phyloP scores from a whole-genome alignment of 192 early-diverging fungal species.

The Backusella circina region DNA sequence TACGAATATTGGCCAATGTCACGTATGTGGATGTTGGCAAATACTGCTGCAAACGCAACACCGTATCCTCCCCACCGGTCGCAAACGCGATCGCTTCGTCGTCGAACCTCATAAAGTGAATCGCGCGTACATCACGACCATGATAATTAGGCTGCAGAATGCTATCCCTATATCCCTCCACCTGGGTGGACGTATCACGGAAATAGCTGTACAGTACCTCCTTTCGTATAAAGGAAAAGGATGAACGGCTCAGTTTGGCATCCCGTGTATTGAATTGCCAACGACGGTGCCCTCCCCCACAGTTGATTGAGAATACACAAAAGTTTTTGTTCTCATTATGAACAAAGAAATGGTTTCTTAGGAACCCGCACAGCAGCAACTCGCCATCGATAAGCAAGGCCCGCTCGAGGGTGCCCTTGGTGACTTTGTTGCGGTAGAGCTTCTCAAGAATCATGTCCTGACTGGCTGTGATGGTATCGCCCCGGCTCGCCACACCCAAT shows the following conservation, averaged over 20 bases:
- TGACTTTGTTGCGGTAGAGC: constrained; percentile 59
- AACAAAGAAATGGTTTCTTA: constrained; percentile 66
- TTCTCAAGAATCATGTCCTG: constrained; percentile 44
- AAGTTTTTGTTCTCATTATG: constrained; percentile 64
- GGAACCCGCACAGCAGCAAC: constrained; percentile 66
- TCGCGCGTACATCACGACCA: constrained; percentile 60
- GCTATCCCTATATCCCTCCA: constrained; percentile 46
- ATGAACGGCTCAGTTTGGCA: constrained; percentile 41
- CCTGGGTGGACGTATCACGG: constrained; percentile 34
- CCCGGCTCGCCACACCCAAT: not conserved
- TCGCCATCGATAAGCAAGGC: constrained; percentile 45
- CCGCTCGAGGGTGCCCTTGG: constrained; percentile 75
- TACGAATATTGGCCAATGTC: constrained; percentile 30
- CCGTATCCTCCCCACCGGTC: constrained; percentile 55
- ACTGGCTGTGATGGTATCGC: not conserved
- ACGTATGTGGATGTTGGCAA: not conserved
- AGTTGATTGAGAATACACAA: constrained; percentile 63
- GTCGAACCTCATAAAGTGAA: constrained; percentile 30
- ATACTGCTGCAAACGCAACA: constrained; percentile 15
- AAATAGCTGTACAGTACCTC: constrained; percentile 46
- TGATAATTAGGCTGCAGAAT: constrained; percentile 56
- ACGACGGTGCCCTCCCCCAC: constrained; percentile 68
- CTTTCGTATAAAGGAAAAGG: constrained; percentile 58
- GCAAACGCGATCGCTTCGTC: constrained; percentile 38
- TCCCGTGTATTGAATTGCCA: constrained; percentile 64